These are phyloP conservation scores for Penicillium angulare DNA, from an alignment of 495 filamentous ascomycete species.

Conservation along the genomic window DNA sequence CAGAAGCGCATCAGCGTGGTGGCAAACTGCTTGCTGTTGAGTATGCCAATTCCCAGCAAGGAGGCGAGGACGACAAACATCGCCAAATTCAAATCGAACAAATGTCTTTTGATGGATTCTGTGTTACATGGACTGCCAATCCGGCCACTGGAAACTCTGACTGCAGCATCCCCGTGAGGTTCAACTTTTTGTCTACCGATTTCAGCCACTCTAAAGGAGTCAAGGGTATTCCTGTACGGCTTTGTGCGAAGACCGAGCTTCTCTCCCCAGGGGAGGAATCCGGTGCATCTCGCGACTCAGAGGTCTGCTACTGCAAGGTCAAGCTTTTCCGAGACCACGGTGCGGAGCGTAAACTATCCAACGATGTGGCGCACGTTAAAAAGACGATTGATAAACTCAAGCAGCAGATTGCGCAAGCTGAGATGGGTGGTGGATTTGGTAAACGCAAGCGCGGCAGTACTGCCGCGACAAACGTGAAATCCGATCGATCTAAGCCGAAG, in stretches of 20 bases:
- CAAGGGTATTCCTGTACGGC: slow-evolving; percentile 86
- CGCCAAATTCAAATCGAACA: slow-evolving; percentile 75
- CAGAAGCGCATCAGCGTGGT: slow-evolving; percentile 84
- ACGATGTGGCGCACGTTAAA: slow-evolving; percentile 84
- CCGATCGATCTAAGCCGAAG: slow-evolving; percentile 65
- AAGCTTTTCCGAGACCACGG: slow-evolving; percentile 95
- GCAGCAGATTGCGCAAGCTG: slow-evolving; percentile 79
- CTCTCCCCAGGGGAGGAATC: slow-evolving; percentile 38
- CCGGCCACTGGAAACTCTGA: slow-evolving; percentile 57
- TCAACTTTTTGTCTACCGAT: slow-evolving; percentile 96
- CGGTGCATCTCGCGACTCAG: slow-evolving; percentile 45
- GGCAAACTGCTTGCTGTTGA: slow-evolving; percentile 89
- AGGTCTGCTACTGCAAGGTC: slow-evolving; percentile 89
- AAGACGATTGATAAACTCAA: slow-evolving; percentile 93
- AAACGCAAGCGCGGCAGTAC: slow-evolving; percentile 76
- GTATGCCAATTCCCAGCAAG: slow-evolving; percentile 74
- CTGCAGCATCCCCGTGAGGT: slow-evolving; percentile 79
- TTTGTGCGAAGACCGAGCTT: slow-evolving; percentile 85
- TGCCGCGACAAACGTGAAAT: slow-evolving; percentile 51
- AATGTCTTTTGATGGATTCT: slow-evolving; percentile 88
- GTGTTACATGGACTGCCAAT: slow-evolving; percentile 78
- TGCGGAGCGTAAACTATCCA: slow-evolving; percentile 88
- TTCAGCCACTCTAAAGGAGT: slow-evolving; percentile 97
- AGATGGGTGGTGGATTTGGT: slow-evolving; percentile 82
- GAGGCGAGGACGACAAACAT: slow-evolving; percentile 61